These are phyloP conservation scores for Epichloe bromicola DNA, from an alignment of 2,329 filamentous ascomycete genomes.

Conservation along the genomic window DNA sequence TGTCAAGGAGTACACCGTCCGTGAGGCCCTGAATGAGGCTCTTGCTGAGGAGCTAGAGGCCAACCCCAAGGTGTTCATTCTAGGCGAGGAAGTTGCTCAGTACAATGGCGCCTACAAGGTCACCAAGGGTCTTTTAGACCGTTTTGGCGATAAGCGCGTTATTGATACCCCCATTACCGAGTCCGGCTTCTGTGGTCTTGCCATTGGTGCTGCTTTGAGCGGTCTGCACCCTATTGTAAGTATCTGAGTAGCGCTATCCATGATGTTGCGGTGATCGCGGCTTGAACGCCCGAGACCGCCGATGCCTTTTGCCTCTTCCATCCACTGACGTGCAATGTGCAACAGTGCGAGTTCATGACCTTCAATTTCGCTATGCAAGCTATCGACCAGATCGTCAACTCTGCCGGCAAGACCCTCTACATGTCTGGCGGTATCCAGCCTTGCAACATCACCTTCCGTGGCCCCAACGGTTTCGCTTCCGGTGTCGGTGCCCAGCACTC, in stretches of 20 bases:
- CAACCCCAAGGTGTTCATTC: constrained; percentile 88
- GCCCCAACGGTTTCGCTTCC: constrained; percentile 92
- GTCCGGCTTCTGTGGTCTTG: constrained; percentile 86
- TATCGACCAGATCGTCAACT: constrained; percentile 99
- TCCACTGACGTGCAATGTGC: constrained; percentile 1
- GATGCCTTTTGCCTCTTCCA: not conserved
- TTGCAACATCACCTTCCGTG: constrained; percentile 99
- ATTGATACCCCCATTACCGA: constrained; percentile 99
- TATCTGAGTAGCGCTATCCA: constrained; percentile 12
- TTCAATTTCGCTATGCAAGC: constrained; percentile 99
- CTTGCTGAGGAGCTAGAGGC: constrained; percentile 91
- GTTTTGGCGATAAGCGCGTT: constrained; percentile 92
- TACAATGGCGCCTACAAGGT: constrained; percentile 99
- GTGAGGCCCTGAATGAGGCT: constrained; percentile 95
- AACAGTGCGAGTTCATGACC: constrained; percentile 97
- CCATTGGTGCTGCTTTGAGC: constrained; percentile 86
- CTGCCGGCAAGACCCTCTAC: constrained; percentile 96
- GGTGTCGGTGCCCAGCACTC: constrained; percentile 97
- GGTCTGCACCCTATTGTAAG: constrained; percentile 87
- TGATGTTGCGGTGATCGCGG: too few relatives aligned
- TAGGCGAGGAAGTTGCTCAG: constrained; percentile 97
- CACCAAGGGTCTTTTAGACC: constrained; percentile 91
- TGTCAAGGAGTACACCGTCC: constrained; percentile 86
- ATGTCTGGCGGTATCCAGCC: constrained; percentile 99
- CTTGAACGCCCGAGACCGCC: not conserved